phyloP scores from a whole-genome alignment of 768 basidiomycete species.

The Collybia sp. region DNA sequence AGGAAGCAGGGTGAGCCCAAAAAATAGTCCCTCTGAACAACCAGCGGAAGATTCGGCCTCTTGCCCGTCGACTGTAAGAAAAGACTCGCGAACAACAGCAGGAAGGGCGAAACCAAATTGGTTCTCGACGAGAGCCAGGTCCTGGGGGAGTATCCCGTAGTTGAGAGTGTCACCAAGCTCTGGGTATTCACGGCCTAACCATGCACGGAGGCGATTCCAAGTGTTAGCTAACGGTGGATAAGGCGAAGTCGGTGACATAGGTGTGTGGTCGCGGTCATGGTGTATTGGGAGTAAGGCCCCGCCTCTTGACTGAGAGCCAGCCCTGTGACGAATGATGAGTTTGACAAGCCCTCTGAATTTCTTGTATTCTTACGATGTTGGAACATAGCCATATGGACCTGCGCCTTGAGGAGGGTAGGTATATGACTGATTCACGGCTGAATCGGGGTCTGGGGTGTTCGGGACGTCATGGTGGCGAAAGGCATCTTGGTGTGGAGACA shows the following conservation, averaged over 20 bases:
- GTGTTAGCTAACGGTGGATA: slow-evolving; percentile 83
- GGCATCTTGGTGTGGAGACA: slow-evolving; percentile 48
- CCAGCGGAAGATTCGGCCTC: slow-evolving; percentile 87
- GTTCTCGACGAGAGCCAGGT: slow-evolving; percentile 78
- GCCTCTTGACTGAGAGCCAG: slow-evolving; percentile 40
- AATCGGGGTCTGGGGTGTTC: slow-evolving; percentile 42
- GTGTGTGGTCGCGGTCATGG: slow-evolving; percentile 43
- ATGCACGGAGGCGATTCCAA: slow-evolving; percentile 79
- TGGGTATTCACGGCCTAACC: slow-evolving; percentile 84
- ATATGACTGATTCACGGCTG: slow-evolving; percentile 47
- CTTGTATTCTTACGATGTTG: slow-evolving; percentile 51
- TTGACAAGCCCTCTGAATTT: slow-evolving; percentile 1
- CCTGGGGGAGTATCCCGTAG: slow-evolving; percentile 77
- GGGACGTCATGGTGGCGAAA: slow-evolving; percentile 55
- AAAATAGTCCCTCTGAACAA: slow-evolving; percentile 89
- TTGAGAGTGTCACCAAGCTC: slow-evolving; percentile 96
- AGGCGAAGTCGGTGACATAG: slow-evolving; percentile 31
- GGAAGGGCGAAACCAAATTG: slow-evolving; percentile 85
- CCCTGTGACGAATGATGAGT: slow-evolving; percentile 14
- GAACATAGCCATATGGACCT: slow-evolving; percentile 54
- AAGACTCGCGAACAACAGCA: slow-evolving; percentile 84
- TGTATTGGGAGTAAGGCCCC: slow-evolving; percentile 67
- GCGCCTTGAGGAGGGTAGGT: slow-evolving; percentile 75
- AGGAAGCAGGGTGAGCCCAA: slow-evolving; percentile 89
- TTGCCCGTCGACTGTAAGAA: slow-evolving; percentile 86